Base-by-base conservation (phyloP, 2,329 filamentous ascomycete species). In the Fusarium sp. region DNA sequence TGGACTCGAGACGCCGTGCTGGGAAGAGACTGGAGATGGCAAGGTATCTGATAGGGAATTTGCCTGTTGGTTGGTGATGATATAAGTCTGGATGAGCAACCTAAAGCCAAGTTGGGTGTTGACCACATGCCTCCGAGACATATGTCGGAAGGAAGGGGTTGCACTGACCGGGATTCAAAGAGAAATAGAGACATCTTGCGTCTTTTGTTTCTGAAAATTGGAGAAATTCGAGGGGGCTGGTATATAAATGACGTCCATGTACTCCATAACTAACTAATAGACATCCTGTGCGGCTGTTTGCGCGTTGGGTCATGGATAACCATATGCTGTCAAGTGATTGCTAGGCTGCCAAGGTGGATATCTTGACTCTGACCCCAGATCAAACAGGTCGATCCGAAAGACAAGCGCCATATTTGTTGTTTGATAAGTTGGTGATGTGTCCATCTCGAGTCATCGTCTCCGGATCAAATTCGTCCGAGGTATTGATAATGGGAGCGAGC, bases 121-220 rank as follows among this genome's bases (percentile, higher is more conserved):
- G 63, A 61, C 56, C 56, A 49, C 56, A 50, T 71, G 61, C 53
- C 67, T 48, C 56, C 62, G 60, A 70, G 71, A 73, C 71, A 66
- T 37, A 59, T 61, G 41, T 72, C 47, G 47, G 54, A 59, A 62
- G 43, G 47, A 65, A 59, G 47, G 53, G 53, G 49, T 56, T 49
- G 49, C 33, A 33, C 37, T 44, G 24, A 30, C 47, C 26, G 43
- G 50, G 39, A 32, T 40, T 47, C 49, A 48, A 43, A 39, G 24
- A 28, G 22, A 37, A 24, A 35, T 14, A 37, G 30, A 15, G 56
- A 15, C 20, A 53, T 15, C 39, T 50, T 50, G 43, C 39, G 24
- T 44, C 50, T 41, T 57, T 53, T 53, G 28, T 41, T 37, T 43
- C 43, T 40, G 26, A 45, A 46, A 43, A 33, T 30, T 19, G 35